phyloP scores from a whole-genome alignment of 108 stramenopile species.

The Cyclostephanos tholiformis region DNA sequence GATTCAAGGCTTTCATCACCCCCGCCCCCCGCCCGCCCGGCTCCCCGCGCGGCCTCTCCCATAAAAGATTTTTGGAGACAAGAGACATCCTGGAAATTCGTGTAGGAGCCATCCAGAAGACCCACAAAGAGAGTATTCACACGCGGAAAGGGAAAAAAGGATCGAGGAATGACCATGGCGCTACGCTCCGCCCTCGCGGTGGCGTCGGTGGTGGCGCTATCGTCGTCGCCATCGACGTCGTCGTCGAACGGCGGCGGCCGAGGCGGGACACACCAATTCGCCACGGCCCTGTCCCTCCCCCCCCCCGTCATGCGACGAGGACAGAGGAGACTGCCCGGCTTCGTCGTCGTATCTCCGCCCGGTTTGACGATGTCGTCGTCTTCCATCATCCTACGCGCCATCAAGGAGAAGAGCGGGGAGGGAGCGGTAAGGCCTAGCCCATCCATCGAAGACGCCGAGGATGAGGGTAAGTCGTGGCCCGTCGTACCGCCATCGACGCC shows the following conservation, averaged over 20 bases:
- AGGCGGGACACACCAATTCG: neutral
- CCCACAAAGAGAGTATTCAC: neutral
- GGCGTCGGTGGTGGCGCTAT: neutral
- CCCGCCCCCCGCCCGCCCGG: no score
- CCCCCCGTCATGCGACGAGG: neutral
- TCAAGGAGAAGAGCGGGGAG: neutral
- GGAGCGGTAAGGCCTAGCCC: neutral
- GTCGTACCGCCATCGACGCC: neutral
- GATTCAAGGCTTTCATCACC: no score
- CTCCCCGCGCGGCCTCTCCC: no score
- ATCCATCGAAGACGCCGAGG: neutral
- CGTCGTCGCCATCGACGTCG: neutral
- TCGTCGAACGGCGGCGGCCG: neutral
- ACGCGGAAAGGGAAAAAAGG: neutral
- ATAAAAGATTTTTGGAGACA: no score
- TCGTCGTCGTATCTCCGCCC: neutral
- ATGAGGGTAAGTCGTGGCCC: conserved; percentile 11
- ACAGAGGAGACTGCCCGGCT: neutral
- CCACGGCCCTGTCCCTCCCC: neutral
- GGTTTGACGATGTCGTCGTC: neutral
- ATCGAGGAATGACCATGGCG: neutral
- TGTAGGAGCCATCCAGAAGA: no score
- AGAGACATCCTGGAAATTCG: no score
- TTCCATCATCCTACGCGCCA: neutral
- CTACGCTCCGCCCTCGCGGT: neutral